These are phyloP conservation scores for Celoporthe dispersa DNA, from an alignment of 2,329 filamentous ascomycete species.

Conservation along the genomic window DNA sequence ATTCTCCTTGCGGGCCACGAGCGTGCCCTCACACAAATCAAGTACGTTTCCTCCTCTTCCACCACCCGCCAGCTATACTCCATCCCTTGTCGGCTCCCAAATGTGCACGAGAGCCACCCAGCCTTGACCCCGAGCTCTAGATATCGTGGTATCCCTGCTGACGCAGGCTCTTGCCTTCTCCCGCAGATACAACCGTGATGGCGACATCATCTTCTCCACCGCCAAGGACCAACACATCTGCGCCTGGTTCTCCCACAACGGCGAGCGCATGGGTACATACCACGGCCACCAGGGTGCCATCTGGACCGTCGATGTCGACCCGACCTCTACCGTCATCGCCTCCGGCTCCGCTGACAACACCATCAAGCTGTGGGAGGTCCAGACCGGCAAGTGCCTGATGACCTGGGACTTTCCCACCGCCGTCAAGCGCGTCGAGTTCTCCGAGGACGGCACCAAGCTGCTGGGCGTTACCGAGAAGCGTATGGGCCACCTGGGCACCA, in stretches of 20 bases:
- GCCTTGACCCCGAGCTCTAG: neutral
- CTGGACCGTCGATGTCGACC: slow-evolving; percentile 98
- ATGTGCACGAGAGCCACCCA: slow-evolving; percentile 18
- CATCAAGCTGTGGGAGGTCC: slow-evolving; percentile 94
- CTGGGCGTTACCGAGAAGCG: slow-evolving; percentile 98
- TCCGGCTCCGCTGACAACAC: slow-evolving; percentile 98
- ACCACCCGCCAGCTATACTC: slow-evolving; percentile 18
- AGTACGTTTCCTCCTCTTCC: slow-evolving; percentile 52
- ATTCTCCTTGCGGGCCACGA: slow-evolving; percentile 96
- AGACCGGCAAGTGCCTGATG: slow-evolving; percentile 91
- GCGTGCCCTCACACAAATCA: slow-evolving; percentile 93
- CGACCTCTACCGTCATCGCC: slow-evolving; percentile 87
- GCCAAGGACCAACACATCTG: slow-evolving; percentile 97
- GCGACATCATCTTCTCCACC: slow-evolving; percentile 94
- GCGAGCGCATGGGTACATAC: slow-evolving; percentile 96
- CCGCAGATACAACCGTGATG: slow-evolving; percentile 83
- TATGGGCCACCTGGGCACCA: slow-evolving; percentile 93
- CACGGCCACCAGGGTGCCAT: slow-evolving; percentile 96
- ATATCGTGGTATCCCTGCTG: neutral
- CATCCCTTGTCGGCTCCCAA: slow-evolving; percentile 15
- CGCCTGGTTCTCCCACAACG: slow-evolving; percentile 97
- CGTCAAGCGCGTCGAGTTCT: slow-evolving; percentile 98
- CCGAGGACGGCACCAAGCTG: slow-evolving; percentile 86
- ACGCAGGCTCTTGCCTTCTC: slow-evolving; percentile 8
- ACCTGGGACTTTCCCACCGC: slow-evolving; percentile 97